Evolutionary conservation across 2,329 filamentous ascomycete species (phyloP), one percentile per base, ranked within the genome.

Genomic region (Cryphonectria nitschkei): DNA sequence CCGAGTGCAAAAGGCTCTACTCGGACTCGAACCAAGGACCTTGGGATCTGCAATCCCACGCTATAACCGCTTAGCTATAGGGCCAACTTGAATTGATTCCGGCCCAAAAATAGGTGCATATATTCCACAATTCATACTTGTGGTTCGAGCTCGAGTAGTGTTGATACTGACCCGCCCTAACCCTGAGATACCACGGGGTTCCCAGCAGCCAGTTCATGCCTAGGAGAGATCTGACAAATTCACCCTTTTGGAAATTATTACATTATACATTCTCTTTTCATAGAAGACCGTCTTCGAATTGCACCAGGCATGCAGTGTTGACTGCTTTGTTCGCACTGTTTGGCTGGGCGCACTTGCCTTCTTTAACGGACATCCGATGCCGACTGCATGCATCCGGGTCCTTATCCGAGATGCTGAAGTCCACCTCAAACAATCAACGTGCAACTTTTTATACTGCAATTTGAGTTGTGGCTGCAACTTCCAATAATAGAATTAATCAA

Each of bases 21-120:
- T 58, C 54, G 54, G 54, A 58, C 54, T 58, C 54, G 54, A 58
- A 58, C 54, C 54, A 58, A 58, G 54, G 54, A 58, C 54, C 54
- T 58, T 58, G 54, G 54, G 54, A 58, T 58, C 54, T 58, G 54
- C 54, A 58, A 58, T 58, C 54, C 54, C 54, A 58, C 54, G 54
- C 54, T 58, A 58, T 58, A 58, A 58, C 54, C 54, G 54, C 54
- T 58, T 58, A 58, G 54, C 54, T 58, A 58, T 58, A 58, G 26
- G 26, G 26, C 54, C 54, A 19, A 19, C 6, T 29, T 56, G 52
- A 56, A 16, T 50, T 50, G 46, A 9, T 50, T n/a, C 52, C 52
- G 3, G 52, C 52, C 32, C 26, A 16, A 32, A 56, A 56, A 16
- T 29, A 3, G n/a, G 26, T 56, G 26, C 5, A 26, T 56, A 56